phyloP scores from a whole-genome alignment of 23 red algal genomes.

The Cyanidioschyzon merolae region DNA sequence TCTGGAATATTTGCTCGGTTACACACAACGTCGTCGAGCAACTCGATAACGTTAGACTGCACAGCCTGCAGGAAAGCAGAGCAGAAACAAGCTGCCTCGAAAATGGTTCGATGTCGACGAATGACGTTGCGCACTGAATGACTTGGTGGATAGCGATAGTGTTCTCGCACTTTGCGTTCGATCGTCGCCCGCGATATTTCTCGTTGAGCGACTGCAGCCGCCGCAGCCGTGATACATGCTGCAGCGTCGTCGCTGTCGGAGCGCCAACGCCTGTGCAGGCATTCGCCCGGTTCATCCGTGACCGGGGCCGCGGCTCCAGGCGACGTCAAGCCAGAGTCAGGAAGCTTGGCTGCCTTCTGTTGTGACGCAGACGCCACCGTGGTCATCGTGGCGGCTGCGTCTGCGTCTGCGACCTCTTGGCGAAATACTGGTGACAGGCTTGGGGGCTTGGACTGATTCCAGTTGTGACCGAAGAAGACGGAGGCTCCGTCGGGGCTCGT shows the following conservation, averaged over 20 bases:
- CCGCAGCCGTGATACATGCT: not conserved
- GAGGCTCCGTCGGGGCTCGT: not conserved
- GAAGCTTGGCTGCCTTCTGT: not conserved
- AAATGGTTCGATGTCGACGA: conserved; percentile 9
- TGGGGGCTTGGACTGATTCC: too few species aligned
- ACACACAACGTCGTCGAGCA: not conserved
- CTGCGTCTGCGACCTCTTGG: not conserved
- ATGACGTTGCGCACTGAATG: conserved; percentile 13
- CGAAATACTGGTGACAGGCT: too few species aligned
- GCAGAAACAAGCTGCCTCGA: conserved; percentile 12
- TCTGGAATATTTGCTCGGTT: not conserved
- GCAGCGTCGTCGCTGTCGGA: too few species aligned
- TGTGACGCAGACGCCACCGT: not conserved
- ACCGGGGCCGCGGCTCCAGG: not conserved
- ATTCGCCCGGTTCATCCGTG: not conserved
- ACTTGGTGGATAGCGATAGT: conserved; percentile 2
- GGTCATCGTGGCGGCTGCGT: not conserved
- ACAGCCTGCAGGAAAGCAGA: not conserved
- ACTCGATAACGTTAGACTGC: not conserved
- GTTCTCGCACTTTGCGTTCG: not conserved
- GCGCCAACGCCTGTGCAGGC: too few species aligned
- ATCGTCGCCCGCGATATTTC: conserved; percentile 3
- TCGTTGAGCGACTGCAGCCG: not conserved
- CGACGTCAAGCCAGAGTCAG: not conserved
- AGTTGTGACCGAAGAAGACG: not conserved